phyloP scores from a whole-genome alignment of 75 land plant species.

The Chamaecyparis obtusa region DNA sequence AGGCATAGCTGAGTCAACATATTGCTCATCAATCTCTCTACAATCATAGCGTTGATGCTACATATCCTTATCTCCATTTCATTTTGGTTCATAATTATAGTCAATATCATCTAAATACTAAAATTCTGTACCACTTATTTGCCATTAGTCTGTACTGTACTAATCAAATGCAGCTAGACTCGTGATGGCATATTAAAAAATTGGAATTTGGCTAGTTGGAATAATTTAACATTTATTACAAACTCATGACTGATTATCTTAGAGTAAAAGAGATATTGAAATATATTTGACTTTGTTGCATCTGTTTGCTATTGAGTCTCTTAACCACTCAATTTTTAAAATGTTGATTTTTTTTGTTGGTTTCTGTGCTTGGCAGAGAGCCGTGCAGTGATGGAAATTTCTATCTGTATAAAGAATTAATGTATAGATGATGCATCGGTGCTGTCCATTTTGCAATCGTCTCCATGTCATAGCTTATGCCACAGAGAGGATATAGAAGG shows the following conservation, averaged over 20 bases:
- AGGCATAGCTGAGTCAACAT: too few relatives aligned
- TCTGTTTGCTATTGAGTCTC: background rate
- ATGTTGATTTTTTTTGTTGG: background rate
- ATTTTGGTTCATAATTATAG: background rate
- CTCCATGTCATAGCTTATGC: background rate
- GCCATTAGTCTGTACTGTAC: background rate
- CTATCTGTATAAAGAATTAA: background rate
- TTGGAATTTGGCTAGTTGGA: background rate
- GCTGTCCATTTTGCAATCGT: background rate
- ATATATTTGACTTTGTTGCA: background rate
- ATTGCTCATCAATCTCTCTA: background rate
- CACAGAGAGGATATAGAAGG: background rate
- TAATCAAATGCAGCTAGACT: background rate
- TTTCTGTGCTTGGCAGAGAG: background rate
- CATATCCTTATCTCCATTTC: background rate
- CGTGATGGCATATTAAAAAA: background rate
- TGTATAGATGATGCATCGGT: background rate
- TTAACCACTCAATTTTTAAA: background rate
- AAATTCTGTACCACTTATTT: background rate
- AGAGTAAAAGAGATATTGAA: background rate
- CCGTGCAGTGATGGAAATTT: background rate
- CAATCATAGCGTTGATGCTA: background rate
- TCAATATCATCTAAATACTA: background rate
- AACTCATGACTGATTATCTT: background rate
- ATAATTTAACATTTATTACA: background rate